phyloP scores from a whole-genome alignment of 2,329 filamentous ascomycete species.

The Aspergillus hiratsukae region DNA sequence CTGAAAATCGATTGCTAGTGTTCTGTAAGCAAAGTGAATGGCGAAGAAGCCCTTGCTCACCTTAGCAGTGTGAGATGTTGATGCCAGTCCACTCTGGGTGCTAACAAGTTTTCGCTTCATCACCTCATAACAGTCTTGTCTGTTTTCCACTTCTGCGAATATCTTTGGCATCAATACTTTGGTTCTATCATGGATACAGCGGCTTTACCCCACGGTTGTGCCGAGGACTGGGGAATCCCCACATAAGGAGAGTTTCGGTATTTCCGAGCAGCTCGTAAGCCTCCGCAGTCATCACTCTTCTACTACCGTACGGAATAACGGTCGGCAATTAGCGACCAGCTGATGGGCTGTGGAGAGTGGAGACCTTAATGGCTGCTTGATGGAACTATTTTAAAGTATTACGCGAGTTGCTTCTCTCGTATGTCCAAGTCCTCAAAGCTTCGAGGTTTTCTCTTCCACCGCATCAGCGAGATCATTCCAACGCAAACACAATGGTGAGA shows the following conservation, averaged over 20 bases:
- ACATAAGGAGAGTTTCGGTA: neutral
- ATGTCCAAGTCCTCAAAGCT: neutral
- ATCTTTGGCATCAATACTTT: too few species aligned
- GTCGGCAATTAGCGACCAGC: neutral
- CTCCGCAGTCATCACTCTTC: neutral
- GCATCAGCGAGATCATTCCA: neutral
- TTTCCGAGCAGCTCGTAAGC: neutral
- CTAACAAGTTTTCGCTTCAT: too few species aligned
- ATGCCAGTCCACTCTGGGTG: too few species aligned
- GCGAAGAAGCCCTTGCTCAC: too few species aligned
- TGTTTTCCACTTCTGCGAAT: too few species aligned
- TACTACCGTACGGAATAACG: neutral
- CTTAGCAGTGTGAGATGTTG: too few species aligned
- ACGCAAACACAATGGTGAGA: slow-evolving; percentile 1
- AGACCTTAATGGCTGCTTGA: neutral
- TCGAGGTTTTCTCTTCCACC: too few species aligned
- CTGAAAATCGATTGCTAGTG: too few species aligned
- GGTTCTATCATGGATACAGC: too few species aligned
- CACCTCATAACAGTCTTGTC: too few species aligned
- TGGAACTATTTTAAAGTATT: neutral
- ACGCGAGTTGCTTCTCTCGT: neutral
- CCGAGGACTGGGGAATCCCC: neutral
- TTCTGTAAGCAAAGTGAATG: too few species aligned
- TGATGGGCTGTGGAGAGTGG: neutral
- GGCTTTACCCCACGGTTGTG: too few species aligned